Percentiles rank a stretch among this genome's conserved stretches.
phyloP scores from a whole-genome alignment of 2,329 filamentous ascomycete species.

The Tolypocladium cylindrosporum region DNA sequence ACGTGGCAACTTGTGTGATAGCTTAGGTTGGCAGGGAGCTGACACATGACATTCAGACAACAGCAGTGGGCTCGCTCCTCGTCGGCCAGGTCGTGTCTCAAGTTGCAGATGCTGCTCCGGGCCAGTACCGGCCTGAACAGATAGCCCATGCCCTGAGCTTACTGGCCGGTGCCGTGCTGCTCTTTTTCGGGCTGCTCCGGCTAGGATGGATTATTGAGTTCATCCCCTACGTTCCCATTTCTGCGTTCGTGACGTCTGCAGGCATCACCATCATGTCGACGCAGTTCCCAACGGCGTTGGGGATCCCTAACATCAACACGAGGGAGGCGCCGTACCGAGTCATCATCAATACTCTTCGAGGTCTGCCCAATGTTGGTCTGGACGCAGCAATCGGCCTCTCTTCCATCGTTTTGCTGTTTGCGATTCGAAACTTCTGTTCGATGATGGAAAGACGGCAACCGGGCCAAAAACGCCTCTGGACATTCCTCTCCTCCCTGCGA shows the following conservation, averaged over 20 bases:
- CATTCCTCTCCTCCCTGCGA: conserved; percentile 64
- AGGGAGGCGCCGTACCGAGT: conserved; percentile 34
- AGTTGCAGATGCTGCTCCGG: conserved; percentile 22
- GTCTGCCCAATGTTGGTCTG: conserved; percentile 34
- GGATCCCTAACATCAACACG: conserved; percentile 32
- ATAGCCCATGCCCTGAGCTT: conserved; percentile 35
- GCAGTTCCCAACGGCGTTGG: conserved; percentile 33
- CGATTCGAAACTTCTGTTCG: conserved; percentile 50
- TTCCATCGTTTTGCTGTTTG: conserved; percentile 55
- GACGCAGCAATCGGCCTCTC: conserved; percentile 66
- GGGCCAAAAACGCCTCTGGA: conserved; percentile 51
- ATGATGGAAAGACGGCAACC: conserved; percentile 52
- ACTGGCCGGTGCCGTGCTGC: conserved; percentile 31
- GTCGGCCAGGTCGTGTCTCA: conserved; percentile 34
- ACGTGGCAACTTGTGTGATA: conserved; percentile 7
- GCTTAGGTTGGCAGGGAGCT: not conserved
- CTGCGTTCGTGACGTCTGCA: conserved; percentile 40
- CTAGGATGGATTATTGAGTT: conserved; percentile 41
- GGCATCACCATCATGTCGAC: conserved; percentile 40
- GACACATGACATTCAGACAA: conserved; percentile 34
- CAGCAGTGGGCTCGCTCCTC: conserved; percentile 40
- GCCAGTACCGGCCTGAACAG: conserved; percentile 24
- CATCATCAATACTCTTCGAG: conserved; percentile 31
- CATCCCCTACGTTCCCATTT: conserved; percentile 38
- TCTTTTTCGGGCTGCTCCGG: conserved; percentile 35